These are phyloP conservation scores for Botryotinia convoluta DNA, from an alignment of 2,329 filamentous ascomycete species.

Conservation along the genomic window DNA sequence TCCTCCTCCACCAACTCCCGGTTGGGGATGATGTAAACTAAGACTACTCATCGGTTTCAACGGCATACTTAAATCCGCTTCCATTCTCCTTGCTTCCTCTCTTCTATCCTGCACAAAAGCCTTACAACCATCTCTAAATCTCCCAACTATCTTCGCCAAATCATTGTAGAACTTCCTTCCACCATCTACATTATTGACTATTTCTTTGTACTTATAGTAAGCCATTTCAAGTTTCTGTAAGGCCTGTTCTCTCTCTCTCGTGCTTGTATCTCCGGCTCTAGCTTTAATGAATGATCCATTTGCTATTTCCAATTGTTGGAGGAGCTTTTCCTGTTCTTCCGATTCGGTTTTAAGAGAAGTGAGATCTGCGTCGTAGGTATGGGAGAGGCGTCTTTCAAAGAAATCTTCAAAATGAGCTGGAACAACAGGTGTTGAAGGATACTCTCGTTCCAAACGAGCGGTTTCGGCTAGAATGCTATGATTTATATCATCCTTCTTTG, in stretches of 20 bases:
- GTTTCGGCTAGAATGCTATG: slow-evolving; percentile 79
- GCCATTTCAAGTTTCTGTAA: slow-evolving; percentile 86
- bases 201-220: slow-evolving; percentile 95
- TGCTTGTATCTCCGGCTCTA: slow-evolving; percentile 57
- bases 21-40: slow-evolving; percentile 31
- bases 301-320: slow-evolving; percentile 67
- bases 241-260: slow-evolving; percentile 76
- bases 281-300: slow-evolving; percentile 76
- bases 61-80: slow-evolving; percentile 44
- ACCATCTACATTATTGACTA: slow-evolving; percentile 85
- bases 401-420: slow-evolving; percentile 89
- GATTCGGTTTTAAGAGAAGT: slow-evolving; percentile 68
- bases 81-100: slow-evolving; percentile 74
- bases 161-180: slow-evolving; percentile 98
- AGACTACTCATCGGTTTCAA: slow-evolving; percentile 11
- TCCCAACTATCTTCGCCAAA: slow-evolving; percentile 78
- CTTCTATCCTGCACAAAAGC: slow-evolving; percentile 78
- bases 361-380: slow-evolving; percentile 74
- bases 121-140: slow-evolving; percentile 77
- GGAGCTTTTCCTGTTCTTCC: slow-evolving; percentile 71
- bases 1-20: slow-evolving; percentile 19
- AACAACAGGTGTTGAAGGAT: slow-evolving; percentile 79
- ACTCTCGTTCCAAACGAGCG: slow-evolving; percentile 78
- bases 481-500: slow-evolving; percentile 84
- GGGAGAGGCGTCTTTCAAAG: slow-evolving; percentile 75